phyloP scores from a whole-genome alignment of 805 yeast species.

The Kuraishia ogatae region DNA sequence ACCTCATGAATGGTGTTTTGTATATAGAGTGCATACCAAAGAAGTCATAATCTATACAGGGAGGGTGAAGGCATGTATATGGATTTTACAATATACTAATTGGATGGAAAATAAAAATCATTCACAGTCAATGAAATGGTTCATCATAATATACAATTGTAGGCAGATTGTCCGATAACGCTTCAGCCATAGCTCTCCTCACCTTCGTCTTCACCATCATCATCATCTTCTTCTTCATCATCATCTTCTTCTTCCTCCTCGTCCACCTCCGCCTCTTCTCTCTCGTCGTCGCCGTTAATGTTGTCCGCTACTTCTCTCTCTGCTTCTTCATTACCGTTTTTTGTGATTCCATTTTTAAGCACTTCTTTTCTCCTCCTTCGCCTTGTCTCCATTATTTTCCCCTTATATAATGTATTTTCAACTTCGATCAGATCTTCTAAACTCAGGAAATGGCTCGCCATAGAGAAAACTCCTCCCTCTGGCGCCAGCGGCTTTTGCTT shows the following conservation, averaged over 20 bases:
- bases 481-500: neutral
- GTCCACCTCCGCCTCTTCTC: too few relatives aligned
- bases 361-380: slow-evolving; percentile 8
- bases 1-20: neutral
- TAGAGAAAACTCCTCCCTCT: slow-evolving; percentile 3
- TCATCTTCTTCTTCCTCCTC: slow-evolving; percentile 1
- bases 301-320: neutral
- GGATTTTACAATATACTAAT: too few relatives aligned
- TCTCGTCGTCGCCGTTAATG: neutral
- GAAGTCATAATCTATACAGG: neutral
- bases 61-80: too few relatives aligned
- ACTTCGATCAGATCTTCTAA: slow-evolving; percentile 17
- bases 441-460: slow-evolving; percentile 12
- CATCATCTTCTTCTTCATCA: neutral
- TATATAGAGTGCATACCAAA: neutral
- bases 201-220: neutral
- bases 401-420: slow-evolving; percentile 15
- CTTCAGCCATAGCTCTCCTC: neutral
- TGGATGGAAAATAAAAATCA: too few relatives aligned
- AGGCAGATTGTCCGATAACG: neutral
- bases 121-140: too few relatives aligned
- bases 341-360: slow-evolving; percentile 4
- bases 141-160: neutral
- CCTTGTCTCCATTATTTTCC: slow-evolving; percentile 9
- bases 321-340: slow-evolving; percentile 2